These are phyloP conservation scores for Dipodascopsis uninucleata DNA, from an alignment of 805 yeast genomes.

Conservation along the genomic window DNA sequence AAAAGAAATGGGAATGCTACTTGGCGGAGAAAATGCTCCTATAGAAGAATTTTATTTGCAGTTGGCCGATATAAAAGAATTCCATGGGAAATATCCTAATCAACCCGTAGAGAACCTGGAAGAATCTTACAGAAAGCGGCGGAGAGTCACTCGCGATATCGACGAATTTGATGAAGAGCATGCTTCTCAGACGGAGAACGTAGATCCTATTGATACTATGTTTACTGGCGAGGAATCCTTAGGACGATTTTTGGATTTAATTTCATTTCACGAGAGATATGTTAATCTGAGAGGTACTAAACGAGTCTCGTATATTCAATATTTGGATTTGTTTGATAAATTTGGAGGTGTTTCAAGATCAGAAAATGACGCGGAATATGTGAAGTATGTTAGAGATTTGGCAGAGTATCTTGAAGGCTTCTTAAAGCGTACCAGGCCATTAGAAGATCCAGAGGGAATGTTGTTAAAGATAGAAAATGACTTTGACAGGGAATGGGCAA, in stretches of 20 bases:
- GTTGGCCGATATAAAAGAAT: constrained; percentile 36
- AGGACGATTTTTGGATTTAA: constrained; percentile 63
- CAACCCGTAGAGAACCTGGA: constrained; percentile 35
- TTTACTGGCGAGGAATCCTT: constrained; percentile 60
- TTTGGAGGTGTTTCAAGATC: constrained; percentile 35
- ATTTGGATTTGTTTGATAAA: constrained; percentile 45
- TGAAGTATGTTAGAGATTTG: constrained; percentile 46
- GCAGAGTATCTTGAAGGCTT: constrained; percentile 49
- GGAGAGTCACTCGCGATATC: constrained; percentile 8
- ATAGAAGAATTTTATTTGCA: constrained; percentile 42
- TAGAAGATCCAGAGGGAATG: constrained; percentile 42
- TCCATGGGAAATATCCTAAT: constrained; percentile 35
- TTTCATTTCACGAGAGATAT: constrained; percentile 51
- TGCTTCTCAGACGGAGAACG: constrained; percentile 38
- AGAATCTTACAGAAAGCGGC: constrained; percentile 29
- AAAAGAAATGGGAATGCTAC: constrained; percentile 24
- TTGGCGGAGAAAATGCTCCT: constrained; percentile 31
- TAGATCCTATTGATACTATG: constrained; percentile 39
- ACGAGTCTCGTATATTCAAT: constrained; percentile 47
- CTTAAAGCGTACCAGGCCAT: constrained; percentile 47
- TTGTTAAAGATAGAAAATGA: constrained; percentile 33
- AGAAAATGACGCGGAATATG: constrained; percentile 39
- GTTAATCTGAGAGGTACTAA: constrained; percentile 43
- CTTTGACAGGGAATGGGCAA: constrained; percentile 32
- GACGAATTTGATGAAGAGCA: constrained; percentile 28